Base-by-base conservation (phyloP, 768 basidiomycete genomes). In the Rubroboletus pulcherrimus region DNA sequence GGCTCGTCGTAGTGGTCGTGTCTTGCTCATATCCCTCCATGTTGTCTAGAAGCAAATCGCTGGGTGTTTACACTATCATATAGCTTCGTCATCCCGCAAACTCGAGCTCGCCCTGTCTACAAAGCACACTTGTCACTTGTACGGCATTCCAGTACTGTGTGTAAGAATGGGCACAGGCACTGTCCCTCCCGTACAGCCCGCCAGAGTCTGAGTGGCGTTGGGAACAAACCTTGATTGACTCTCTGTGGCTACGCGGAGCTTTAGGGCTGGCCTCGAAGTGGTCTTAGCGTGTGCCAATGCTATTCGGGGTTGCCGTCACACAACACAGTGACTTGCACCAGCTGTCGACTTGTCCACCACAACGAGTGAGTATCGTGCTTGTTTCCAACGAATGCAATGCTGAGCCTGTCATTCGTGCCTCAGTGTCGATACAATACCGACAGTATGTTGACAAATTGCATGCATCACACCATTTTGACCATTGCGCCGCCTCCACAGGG, bases 401-500 rank as follows among this genome's bases (percentile, higher is more conserved):
- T 58, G 40, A 59, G 41, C 24, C 37, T 39, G 21, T 33, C 5
- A 12, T 21, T 5, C 33, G 51, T 49, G 12, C 26, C 62, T 24
- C 50, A 62, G 60, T 70, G 69, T 68, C 65, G 34, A 56, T 65
- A 55, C 58, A 55, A 29, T 69, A 66, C 61, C 57, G 58, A 61
- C 71, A 70, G 67, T 71, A 54, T 33, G 66, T 66, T 10, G 39
- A 38, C 38, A 42, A 55, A 62, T 39, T 60, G 57, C 31, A n/a
- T 47, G 44, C 14, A 49, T 53, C 41, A 40, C 57, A 21, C 41
- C 49, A 34, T 34, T 48, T 37, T 61, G 47, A 63, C 55, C 42
- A 37, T 24, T 46, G 31, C 24, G 53, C 49, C 44, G 17, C 60
- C 55, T 55, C 63, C 53, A 55, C 74, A 97, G 95, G 75, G 96